Evolutionary conservation across 75 land plant species (phyloP).

Genomic region (Isoetes taiwanensis): DNA sequence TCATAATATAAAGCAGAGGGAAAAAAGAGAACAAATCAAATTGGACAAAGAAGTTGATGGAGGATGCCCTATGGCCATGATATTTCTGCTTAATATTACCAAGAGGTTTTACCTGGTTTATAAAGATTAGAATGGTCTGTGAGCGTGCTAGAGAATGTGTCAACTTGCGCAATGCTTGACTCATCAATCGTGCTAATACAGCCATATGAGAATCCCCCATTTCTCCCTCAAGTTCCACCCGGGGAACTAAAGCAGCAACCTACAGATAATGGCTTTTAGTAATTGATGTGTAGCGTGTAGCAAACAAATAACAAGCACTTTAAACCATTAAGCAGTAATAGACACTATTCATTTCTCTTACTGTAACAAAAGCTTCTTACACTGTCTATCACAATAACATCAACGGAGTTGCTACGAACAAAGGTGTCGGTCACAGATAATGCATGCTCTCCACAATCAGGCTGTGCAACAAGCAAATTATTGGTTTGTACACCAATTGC

Average conservation of each 20-base stretch:
- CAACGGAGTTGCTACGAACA: constrained; percentile 71
- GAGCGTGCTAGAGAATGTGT: constrained; percentile 76
- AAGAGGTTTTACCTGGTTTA: constrained; percentile 71
- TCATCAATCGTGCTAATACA: constrained; percentile 92
- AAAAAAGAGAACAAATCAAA: too few species aligned
- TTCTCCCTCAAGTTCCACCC: constrained; percentile 91
- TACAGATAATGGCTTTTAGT: constrained; percentile 10
- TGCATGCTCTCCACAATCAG: constrained; percentile 90
- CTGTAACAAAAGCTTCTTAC: constrained; percentile 32
- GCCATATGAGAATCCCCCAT: constrained; percentile 98
- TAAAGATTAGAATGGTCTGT: constrained; percentile 70
- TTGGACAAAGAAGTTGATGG: too few species aligned
- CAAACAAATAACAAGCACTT: background rate
- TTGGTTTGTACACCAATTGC: constrained; percentile 69
- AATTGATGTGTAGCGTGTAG: background rate
- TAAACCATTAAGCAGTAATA: background rate
- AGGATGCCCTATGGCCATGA: too few species aligned
- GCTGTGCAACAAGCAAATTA: constrained; percentile 73
- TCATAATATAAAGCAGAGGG: too few species aligned
- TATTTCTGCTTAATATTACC: too few species aligned
- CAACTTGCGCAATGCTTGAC: constrained; percentile 90
- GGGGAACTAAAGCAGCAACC: constrained; percentile 96
- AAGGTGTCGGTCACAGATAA: constrained; percentile 76
- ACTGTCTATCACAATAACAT: constrained; percentile 95
- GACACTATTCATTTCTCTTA: background rate